Base-by-base conservation (phyloP, 257 asterid species). In the Fraxinus anomala region DNA sequence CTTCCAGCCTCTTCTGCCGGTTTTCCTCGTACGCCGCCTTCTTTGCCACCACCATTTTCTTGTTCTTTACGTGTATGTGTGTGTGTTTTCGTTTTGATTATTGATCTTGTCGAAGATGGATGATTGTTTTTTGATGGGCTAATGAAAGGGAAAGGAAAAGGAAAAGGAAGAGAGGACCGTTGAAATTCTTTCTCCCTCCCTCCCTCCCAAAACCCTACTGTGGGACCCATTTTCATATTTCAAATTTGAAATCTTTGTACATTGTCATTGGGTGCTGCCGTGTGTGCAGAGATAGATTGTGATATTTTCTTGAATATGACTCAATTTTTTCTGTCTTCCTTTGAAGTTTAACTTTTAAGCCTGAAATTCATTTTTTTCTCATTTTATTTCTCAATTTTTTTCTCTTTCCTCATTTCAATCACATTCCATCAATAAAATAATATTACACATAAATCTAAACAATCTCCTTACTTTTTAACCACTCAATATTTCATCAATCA, bases 1-100 rank as follows among this genome's bases (percentile, higher is more conserved):
- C 91, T 81, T 89, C 91, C 59, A 91, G 76, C 79, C 91, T 86
- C 86, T 87, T 86, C 79, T 75, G 84, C 71, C 95, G 83, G 78
- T 74, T 83, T 69, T 78, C 87, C 75, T 92, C 96, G 39, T 92
- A 92, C 4, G 81, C 81, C 21, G 84, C 85, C 83, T 82, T 79
- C 71, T 84, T 84, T 16, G 88, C 77, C 21, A 80, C 87, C 89
- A 88, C 94, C 97, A 89, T 92, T 90, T 84, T 80, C 17, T 66
- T 28, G 33, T 47, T 28, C 21, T 36, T 26, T 16, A 54, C 19
- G 54, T 75, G 16, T 33, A 33, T 30, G 23, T 2, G 1, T 12
- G 21, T 23, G 21, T 21, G 12, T 63, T 4, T 26, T 9, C 2
- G 17, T 72, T n/a, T 11, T 31, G 2, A 17, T 19, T 17, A 39